Percentiles rank a stretch among this genome's conserved stretches.
phyloP scores from a whole-genome alignment of 2,329 filamentous ascomycete species.

The Thielaviopsis euricoi region DNA sequence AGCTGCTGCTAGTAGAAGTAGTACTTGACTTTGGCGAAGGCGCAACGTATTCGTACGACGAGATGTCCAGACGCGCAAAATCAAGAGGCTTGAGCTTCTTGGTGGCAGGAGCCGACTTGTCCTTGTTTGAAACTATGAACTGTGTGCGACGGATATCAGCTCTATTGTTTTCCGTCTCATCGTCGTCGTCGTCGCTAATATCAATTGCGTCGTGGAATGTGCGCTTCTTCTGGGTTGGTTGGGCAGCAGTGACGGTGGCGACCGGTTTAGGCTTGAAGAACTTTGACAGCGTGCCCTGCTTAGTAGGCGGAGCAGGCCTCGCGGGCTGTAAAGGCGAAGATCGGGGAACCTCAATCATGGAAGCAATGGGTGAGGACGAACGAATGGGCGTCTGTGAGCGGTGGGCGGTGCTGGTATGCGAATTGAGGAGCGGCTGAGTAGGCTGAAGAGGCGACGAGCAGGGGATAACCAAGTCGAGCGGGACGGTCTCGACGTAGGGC shows the following conservation, averaged over 20 bases:
- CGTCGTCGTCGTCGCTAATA: conserved; percentile 35
- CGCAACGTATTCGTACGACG: conserved; percentile 8
- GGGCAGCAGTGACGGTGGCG: conserved; percentile 15
- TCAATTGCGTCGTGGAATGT: conserved; percentile 11
- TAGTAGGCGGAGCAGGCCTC: conserved; percentile 6
- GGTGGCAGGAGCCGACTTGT: background rate
- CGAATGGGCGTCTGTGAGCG: conserved; percentile 15
- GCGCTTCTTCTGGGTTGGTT: conserved; percentile 7
- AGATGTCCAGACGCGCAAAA: conserved; percentile 5
- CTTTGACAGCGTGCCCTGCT: conserved; percentile 23
- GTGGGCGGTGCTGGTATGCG: conserved; percentile 1
- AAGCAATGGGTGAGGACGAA: conserved; percentile 26
- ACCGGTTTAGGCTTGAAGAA: conserved; percentile 12
- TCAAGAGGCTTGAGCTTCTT: conserved; percentile 4
- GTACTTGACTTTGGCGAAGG: conserved; percentile 8
- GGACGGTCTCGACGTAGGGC: conserved; percentile 17
- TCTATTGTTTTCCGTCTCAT: conserved; percentile 36
- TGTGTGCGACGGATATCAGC: conserved; percentile 47
- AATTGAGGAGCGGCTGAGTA: conserved; percentile 26
- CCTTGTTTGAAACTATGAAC: conserved; percentile 19
- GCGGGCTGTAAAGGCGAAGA: conserved; percentile 49
- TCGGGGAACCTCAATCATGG: conserved; percentile 62
- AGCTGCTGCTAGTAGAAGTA: background rate
- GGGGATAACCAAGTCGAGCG: conserved; percentile 25
- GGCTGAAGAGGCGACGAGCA: conserved; percentile 28